A percentile compares a stretch with the other conserved stretches of the same genome.
These are phyloP conservation scores for Diaporthe sp. DNA, from an alignment of 2,329 filamentous ascomycete species.

Conservation along the genomic window DNA sequence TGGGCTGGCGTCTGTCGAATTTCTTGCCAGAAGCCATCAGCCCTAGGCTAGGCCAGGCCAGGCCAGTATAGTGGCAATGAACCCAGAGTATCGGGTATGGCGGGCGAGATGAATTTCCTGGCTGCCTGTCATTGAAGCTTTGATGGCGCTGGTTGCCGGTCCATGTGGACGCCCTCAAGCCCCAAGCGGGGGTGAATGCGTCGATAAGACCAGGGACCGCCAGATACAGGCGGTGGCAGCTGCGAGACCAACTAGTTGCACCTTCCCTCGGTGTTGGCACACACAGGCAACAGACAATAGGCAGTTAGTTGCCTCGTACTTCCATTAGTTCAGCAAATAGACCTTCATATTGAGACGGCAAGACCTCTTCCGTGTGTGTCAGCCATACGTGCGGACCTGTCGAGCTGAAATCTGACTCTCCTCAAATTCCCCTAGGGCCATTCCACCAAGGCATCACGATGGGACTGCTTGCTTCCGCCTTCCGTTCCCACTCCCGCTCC, in stretches of 20 bases:
- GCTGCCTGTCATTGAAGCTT: neutral
- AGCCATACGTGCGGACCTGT: neutral
- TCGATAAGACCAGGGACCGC: neutral
- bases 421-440: neutral
- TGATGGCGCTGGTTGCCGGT: neutral
- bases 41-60: constrained; percentile 9
- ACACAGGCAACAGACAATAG: too few species aligned
- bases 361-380: neutral
- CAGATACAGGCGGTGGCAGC: neutral
- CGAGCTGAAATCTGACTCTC: neutral
- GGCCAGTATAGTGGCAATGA: neutral
- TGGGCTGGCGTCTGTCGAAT: constrained; percentile 15
- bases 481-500: constrained; percentile 20
- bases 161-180: neutral
- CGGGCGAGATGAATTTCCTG: constrained; percentile 5
- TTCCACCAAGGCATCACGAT: neutral
- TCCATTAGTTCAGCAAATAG: neutral
- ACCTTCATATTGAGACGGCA: neutral
- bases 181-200: constrained; percentile 1
- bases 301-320: neutral
- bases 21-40: constrained; percentile 22
- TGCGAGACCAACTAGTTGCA: neutral
- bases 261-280: neutral
- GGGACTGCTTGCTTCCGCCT: constrained; percentile 24
- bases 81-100: constrained; percentile 33